Conservation (phyloP, 805 yeast species). For the Metschnikowia proteae region DNA sequence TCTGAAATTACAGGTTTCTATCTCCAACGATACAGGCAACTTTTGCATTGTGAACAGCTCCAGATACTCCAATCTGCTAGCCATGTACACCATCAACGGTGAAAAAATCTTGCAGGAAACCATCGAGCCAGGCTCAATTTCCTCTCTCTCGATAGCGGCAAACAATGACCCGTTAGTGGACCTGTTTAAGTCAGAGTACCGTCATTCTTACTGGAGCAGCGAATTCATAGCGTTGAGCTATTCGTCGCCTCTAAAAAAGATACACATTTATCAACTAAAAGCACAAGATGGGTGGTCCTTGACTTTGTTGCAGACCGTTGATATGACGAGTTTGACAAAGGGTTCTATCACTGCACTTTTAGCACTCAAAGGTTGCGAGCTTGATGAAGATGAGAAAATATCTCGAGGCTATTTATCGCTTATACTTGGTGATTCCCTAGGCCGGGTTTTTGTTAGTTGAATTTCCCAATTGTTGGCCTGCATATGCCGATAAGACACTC, state of each 20-base stretch:
- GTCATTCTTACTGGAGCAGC: conserved; percentile 37
- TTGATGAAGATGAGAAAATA: conserved; percentile 35
- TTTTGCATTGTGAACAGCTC: conserved; percentile 37
- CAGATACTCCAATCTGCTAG: conserved; percentile 20
- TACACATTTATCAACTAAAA: conserved; percentile 24
- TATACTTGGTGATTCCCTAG: conserved; percentile 52
- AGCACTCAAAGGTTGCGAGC: conserved; percentile 25
- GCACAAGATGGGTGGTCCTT: conserved; percentile 1
- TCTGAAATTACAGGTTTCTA: conserved; percentile 32
- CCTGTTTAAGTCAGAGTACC: conserved; percentile 18
- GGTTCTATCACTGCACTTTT: conserved; percentile 28
- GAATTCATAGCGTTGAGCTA: conserved; percentile 32
- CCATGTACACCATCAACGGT: conserved; percentile 54
- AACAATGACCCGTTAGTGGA: conserved; percentile 28
- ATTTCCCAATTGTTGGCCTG: neutral
- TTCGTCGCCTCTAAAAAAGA: conserved; percentile 13
- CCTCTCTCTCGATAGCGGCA: conserved; percentile 29
- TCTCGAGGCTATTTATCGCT: conserved; percentile 38
- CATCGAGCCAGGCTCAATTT: conserved; percentile 18
- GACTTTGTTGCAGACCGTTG: conserved; percentile 8
- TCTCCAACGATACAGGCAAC: conserved; percentile 55
- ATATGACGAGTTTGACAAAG: conserved; percentile 3
- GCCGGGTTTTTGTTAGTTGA: conserved; percentile 40
- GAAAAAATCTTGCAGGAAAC: conserved; percentile 28
- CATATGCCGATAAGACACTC: neutral